Conservation (phyloP, 148 eudicot genomes). For the Rhododendron ovatum region DNA sequence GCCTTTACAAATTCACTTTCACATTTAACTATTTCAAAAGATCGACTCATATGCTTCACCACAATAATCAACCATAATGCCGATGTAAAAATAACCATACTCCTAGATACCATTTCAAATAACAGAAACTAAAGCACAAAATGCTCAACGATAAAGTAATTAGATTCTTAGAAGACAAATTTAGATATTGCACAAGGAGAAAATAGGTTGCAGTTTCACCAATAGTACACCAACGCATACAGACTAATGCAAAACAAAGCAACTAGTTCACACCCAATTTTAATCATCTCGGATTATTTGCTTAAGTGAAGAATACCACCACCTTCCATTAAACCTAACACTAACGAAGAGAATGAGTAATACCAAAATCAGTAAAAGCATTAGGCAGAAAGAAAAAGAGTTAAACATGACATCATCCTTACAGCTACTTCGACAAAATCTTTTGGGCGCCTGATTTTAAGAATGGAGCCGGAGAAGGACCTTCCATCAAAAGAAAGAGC, state of each 20-base stretch:
- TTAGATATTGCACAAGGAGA: neutral
- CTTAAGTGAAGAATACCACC: neutral
- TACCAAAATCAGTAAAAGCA: constrained; percentile 8
- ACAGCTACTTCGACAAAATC: constrained; percentile 72
- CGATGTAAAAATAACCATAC: neutral
- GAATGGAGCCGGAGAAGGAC: constrained; percentile 57
- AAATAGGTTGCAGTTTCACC: neutral
- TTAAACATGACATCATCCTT: constrained; percentile 41
- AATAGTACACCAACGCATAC: neutral
- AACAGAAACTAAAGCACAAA: neutral
- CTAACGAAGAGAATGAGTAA: neutral
- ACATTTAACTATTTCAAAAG: neutral
- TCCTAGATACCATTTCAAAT: neutral
- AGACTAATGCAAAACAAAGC: neutral
- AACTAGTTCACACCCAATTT: neutral
- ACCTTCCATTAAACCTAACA: neutral
- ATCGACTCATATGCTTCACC: neutral
- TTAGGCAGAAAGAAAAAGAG: constrained; percentile 12
- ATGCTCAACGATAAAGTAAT: neutral
- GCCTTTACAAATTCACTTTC: neutral
- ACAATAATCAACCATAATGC: neutral
- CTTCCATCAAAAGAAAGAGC: constrained; percentile 82
- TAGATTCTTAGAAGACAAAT: neutral
- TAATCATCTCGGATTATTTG: neutral
- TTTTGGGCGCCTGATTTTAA: constrained; percentile 91